phyloP scores from a whole-genome alignment of 1,284 basidiomycete genomes.

The Chiua sp. region DNA sequence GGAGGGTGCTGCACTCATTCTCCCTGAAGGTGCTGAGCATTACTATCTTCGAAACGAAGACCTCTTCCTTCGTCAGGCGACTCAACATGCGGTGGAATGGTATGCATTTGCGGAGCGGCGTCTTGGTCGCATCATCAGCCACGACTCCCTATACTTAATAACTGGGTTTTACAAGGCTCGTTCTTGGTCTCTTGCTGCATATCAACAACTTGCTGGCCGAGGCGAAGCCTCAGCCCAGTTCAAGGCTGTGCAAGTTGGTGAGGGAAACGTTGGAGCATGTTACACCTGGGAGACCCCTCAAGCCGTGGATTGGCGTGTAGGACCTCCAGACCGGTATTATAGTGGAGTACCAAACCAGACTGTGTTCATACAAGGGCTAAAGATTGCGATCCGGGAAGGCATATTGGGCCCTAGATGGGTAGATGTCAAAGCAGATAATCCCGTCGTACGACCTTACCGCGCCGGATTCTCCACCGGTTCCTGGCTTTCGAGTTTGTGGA shows the following conservation, averaged over 20 bases:
- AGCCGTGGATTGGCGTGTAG: not conserved
- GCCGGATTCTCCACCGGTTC: not conserved
- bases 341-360: conserved; percentile 1
- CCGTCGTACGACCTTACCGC: not conserved
- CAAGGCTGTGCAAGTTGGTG: not conserved
- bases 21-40: not conserved
- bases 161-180: not conserved
- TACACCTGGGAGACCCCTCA: not conserved
- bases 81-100: not conserved
- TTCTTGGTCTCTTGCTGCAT: not conserved
- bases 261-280: not conserved
- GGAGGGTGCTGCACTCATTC: not conserved
- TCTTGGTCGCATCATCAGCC: not conserved
- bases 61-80: not conserved
- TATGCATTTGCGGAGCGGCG: not conserved
- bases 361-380: conserved; percentile 2
- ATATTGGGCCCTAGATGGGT: not conserved
- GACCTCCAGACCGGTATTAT: not conserved
- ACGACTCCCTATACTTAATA: not conserved
- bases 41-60: not conserved
- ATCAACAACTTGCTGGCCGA: not conserved
- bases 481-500: too few relatives aligned
- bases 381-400: not conserved
- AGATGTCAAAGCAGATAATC: not conserved
- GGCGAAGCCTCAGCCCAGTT: not conserved